These are phyloP conservation scores for Adansonia digitata DNA, from an alignment of 345 rosid species.

Conservation along the genomic window DNA sequence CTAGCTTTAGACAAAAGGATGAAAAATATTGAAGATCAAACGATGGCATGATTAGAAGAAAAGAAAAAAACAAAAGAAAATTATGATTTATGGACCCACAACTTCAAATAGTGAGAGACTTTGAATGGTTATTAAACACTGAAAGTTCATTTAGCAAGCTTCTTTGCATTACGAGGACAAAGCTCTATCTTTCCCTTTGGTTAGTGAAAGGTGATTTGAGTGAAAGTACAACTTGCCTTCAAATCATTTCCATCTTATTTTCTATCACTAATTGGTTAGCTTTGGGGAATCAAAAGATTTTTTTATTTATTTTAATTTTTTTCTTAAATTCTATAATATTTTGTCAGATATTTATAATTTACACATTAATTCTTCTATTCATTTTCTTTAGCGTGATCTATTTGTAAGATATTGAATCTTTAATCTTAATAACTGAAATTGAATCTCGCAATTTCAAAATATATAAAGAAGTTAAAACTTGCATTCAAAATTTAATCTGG, in stretches of 20 bases:
- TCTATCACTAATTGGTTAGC: background rate
- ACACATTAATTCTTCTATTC: background rate
- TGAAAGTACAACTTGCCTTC: slow-evolving; percentile 13
- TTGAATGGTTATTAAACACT: slow-evolving; percentile 19
- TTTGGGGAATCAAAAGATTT: slow-evolving; percentile 11
- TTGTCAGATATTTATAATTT: background rate
- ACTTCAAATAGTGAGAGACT: background rate
- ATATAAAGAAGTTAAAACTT: no score
- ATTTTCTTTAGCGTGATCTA: no score
- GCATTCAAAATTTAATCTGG: no score
- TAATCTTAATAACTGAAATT: no score
- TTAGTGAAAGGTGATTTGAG: slow-evolving; percentile 8
- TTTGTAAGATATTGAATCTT: no score
- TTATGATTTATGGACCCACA: slow-evolving; percentile 12
- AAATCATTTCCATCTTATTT: background rate
- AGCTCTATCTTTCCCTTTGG: no score
- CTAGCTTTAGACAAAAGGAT: slow-evolving; percentile 20
- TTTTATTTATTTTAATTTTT: background rate
- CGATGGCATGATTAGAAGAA: slow-evolving; percentile 13
- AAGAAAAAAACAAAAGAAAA: background rate
- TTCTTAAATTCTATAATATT: no score
- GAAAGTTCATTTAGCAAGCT: background rate
- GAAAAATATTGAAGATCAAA: slow-evolving; percentile 6
- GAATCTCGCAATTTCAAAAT: no score
- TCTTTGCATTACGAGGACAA: background rate